A percentile compares a stretch with the other conserved stretches of the same genome.
Conservation (phyloP, 495 filamentous ascomycete genomes). For the Podospora pseudopauciseta region DNA sequence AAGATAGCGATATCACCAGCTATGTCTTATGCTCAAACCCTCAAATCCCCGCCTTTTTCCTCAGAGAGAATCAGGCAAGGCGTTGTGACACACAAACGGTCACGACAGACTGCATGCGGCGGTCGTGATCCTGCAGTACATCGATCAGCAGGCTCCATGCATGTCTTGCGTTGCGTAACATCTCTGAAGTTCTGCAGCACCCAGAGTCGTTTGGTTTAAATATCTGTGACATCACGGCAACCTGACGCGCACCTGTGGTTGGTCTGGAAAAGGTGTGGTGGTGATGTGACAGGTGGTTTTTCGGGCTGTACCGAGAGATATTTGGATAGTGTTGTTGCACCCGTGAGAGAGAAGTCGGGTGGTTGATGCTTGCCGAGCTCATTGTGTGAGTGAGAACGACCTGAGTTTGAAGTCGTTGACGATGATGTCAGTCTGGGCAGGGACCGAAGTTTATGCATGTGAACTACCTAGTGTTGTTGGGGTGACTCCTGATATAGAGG, state of each 20-base stretch:
- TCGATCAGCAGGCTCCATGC: background rate
- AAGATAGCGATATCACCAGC: constrained; percentile 5
- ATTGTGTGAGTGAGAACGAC: background rate
- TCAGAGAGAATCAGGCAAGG: background rate
- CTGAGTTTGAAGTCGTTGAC: background rate
- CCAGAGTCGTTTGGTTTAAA: background rate
- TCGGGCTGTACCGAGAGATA: background rate
- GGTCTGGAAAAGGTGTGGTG: background rate
- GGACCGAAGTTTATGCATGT: background rate
- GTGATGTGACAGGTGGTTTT: background rate
- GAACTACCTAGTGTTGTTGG: too few species aligned
- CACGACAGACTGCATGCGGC: background rate
- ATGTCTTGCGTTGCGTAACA: background rate
- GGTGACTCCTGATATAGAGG: background rate
- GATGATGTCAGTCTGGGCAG: background rate
- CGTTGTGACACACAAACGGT: background rate
- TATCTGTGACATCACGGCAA: background rate
- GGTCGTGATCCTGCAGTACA: background rate
- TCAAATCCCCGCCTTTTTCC: background rate
- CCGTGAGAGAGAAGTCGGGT: background rate
- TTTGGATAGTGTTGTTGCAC: background rate
- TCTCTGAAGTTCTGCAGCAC: background rate
- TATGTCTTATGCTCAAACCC: background rate
- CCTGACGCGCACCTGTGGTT: background rate
- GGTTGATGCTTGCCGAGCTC: background rate